phyloP scores from a whole-genome alignment of 306 rosid genomes.

The Fagus crenata region DNA sequence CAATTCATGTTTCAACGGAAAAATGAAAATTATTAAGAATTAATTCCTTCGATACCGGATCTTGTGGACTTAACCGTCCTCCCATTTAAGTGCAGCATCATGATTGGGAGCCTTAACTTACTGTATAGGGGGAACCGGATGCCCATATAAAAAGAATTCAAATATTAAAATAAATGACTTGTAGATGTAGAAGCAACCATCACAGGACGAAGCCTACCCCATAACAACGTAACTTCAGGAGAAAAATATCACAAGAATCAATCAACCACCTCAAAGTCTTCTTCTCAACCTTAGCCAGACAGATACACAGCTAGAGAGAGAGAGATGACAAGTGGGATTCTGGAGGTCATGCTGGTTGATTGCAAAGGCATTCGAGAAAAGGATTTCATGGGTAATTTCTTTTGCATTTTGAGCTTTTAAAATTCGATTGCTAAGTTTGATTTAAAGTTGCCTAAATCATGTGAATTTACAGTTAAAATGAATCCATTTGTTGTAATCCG shows the following conservation, averaged over 20 bases:
- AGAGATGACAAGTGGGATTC: background rate
- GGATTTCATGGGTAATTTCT: background rate
- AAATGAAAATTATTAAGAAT: no score
- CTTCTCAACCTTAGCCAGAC: background rate
- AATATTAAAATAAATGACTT: background rate
- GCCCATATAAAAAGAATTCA: no score
- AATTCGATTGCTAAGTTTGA: background rate
- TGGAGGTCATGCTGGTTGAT: slow-evolving; percentile 2
- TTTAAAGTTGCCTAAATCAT: background rate
- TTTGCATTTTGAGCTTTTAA: background rate
- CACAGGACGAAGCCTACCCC: background rate
- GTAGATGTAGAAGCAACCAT: background rate
- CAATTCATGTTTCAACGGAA: background rate
- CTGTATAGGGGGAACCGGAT: no score
- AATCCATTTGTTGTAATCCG: slow-evolving; percentile 13
- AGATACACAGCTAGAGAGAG: background rate
- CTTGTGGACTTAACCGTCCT: no score
- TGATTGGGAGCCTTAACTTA: no score
- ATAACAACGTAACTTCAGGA: background rate
- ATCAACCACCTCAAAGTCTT: background rate
- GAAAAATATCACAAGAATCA: background rate
- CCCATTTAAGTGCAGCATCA: no score
- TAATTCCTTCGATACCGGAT: no score
- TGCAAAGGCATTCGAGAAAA: background rate
- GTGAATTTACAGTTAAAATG: slow-evolving; percentile 17